phyloP scores from a whole-genome alignment of 1,284 basidiomycete species.

The Cryptococcus sp. region DNA sequence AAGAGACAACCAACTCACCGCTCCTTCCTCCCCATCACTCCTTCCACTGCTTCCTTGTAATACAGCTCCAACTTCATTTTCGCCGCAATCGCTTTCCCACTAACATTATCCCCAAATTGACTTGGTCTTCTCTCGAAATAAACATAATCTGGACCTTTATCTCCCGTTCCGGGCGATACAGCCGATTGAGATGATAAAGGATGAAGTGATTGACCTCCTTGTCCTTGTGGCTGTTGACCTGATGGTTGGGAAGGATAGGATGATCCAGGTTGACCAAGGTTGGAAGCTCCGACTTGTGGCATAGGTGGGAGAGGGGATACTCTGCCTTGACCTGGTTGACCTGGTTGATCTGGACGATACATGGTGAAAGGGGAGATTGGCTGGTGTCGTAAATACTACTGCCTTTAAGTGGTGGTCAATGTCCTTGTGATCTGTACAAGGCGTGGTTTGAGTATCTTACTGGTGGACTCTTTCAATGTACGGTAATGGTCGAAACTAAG shows the following conservation, averaged over 20 bases:
- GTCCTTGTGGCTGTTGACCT: conserved; percentile 1
- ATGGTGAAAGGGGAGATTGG: too few species aligned
- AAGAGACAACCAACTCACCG: conserved; percentile 53
- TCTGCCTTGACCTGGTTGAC: background rate
- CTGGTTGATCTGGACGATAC: background rate
- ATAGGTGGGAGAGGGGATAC: conserved; percentile 36
- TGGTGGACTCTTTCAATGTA: too few species aligned
- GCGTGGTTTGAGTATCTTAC: too few species aligned
- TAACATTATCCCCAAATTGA: conserved; percentile 79
- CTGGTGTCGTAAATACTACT: too few species aligned
- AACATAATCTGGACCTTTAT: conserved; percentile 68
- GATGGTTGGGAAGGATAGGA: background rate
- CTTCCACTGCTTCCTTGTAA: conserved; percentile 92
- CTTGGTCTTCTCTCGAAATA: conserved; percentile 87
- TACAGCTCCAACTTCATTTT: conserved; percentile 97
- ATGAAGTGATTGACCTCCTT: background rate
- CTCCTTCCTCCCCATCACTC: conserved; percentile 81
- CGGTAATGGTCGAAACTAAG: too few species aligned
- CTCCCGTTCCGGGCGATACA: background rate
- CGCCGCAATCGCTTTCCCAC: conserved; percentile 88
- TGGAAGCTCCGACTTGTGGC: conserved; percentile 25
- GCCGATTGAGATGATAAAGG: background rate
- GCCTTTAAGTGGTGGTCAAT: too few species aligned
- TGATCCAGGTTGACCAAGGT: conserved; percentile 36
- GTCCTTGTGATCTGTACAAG: too few species aligned